These are phyloP conservation scores for Chaetomium globosum DNA, from an alignment of 2,329 filamentous ascomycete species.

Conservation along the genomic window DNA sequence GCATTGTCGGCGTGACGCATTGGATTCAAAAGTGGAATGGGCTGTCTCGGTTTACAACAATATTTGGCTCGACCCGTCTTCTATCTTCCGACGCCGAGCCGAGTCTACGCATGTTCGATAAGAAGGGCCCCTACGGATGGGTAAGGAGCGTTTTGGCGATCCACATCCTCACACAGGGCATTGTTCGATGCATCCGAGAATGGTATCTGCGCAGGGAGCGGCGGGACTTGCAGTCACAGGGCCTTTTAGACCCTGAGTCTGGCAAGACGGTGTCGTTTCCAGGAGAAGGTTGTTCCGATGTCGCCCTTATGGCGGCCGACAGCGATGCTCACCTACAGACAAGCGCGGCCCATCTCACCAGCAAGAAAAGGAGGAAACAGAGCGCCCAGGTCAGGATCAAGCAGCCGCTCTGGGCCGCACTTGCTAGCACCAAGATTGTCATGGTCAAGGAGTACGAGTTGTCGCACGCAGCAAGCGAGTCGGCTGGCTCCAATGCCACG, in stretches of 20 bases:
- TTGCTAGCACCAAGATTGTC: constrained; percentile 95
- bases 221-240: constrained; percentile 53
- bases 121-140: constrained; percentile 65
- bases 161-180: constrained; percentile 73
- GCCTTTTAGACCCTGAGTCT: constrained; percentile 63
- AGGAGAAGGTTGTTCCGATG: constrained; percentile 45
- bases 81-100: constrained; percentile 51
- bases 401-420: constrained; percentile 90
- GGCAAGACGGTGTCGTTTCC: constrained; percentile 51
- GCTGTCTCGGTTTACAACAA: constrained; percentile 47
- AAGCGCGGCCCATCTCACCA: constrained; percentile 57
- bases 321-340: constrained; percentile 56
- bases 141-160: constrained; percentile 70
- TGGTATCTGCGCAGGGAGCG: constrained; percentile 67
- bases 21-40: constrained; percentile 52
- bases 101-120: constrained; percentile 54
- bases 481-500: constrained; percentile 71
- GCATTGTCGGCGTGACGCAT: constrained; percentile 64
- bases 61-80: constrained; percentile 39
- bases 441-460: constrained; percentile 90
- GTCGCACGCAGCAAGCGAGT: constrained; percentile 74
- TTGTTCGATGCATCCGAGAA: constrained; percentile 70
- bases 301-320: constrained; percentile 57
- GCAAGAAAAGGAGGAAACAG: constrained; percentile 86
- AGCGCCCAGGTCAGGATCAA: constrained; percentile 86